These are phyloP conservation scores for Kwoniella shandongensis DNA, from an alignment of 768 basidiomycete genomes.

Conservation along the genomic window DNA sequence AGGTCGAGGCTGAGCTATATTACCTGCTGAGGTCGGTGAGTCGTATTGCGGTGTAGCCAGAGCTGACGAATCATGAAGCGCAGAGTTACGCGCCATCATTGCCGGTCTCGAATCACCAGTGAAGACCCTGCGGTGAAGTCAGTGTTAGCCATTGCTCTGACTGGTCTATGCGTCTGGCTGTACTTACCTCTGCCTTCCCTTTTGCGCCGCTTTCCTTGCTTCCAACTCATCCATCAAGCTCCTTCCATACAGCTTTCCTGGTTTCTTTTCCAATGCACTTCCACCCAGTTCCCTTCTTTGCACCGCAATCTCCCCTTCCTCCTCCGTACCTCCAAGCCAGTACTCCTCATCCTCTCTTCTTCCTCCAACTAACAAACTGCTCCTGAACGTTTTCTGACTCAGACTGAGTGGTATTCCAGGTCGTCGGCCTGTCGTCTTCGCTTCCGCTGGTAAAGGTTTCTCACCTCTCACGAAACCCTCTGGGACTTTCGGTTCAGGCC, in stretches of 20 bases:
- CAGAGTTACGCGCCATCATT: slow-evolving; percentile 76
- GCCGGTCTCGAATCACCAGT: slow-evolving; percentile 83
- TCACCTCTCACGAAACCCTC: slow-evolving; percentile 63
- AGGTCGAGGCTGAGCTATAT: background rate
- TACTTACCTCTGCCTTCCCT: slow-evolving; percentile 74
- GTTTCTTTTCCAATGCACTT: slow-evolving; percentile 47
- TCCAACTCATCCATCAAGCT: slow-evolving; percentile 91
- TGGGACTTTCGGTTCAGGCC: slow-evolving; percentile 37
- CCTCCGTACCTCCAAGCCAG: slow-evolving; percentile 67
- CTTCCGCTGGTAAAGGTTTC: slow-evolving; percentile 73
- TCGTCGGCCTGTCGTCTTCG: slow-evolving; percentile 57
- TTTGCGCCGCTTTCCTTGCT: slow-evolving; percentile 75
- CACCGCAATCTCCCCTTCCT: slow-evolving; percentile 65
- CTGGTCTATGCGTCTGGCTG: background rate
- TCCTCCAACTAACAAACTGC: slow-evolving; percentile 70
- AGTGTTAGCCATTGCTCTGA: background rate
- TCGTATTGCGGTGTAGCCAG: too few species aligned
- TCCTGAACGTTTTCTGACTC: slow-evolving; percentile 85
- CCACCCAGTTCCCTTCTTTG: slow-evolving; percentile 45
- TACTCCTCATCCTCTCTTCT: slow-evolving; percentile 65
- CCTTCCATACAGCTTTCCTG: slow-evolving; percentile 60
- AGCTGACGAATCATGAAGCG: background rate
- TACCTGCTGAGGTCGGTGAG: slow-evolving; percentile 1
- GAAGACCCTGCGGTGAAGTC: slow-evolving; percentile 65
- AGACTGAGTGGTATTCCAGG: slow-evolving; percentile 56